Conservation (phyloP, 306 rosid species). For the Quillaja saponaria region DNA sequence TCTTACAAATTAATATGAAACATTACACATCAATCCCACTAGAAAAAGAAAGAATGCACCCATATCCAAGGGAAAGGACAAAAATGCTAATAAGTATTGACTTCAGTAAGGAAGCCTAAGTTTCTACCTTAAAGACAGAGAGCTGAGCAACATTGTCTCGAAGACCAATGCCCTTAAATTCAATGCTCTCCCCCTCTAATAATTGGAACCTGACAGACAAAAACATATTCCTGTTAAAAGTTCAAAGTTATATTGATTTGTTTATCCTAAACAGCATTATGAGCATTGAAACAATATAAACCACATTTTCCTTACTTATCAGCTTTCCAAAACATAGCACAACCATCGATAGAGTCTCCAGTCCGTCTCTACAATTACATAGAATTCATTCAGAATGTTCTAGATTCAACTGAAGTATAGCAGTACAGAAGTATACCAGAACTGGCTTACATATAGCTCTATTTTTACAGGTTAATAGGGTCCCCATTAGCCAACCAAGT, state of each 20-base stretch:
- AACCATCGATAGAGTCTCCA: constrained; percentile 71
- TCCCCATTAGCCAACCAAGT: constrained; percentile 16
- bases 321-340: constrained; percentile 87
- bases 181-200: constrained; percentile 64
- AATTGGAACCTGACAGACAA: constrained; percentile 54
- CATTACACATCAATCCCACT: too few relatives aligned
- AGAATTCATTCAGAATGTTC: constrained; percentile 14
- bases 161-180: constrained; percentile 72
- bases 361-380: constrained; percentile 74
- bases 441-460: too few relatives aligned
- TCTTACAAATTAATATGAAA: too few relatives aligned
- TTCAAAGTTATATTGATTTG: constrained; percentile 22
- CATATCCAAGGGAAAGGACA: too few relatives aligned
- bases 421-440: too few relatives aligned
- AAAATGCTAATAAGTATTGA: too few relatives aligned
- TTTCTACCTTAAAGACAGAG: constrained; percentile 72
- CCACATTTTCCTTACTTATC: constrained; percentile 49
- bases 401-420: too few relatives aligned
- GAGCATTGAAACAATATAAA: constrained; percentile 11
- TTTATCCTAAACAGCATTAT: constrained; percentile 19
- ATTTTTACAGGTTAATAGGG: constrained; percentile 36
- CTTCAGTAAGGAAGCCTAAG: too few relatives aligned
- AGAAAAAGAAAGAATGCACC: too few relatives aligned
- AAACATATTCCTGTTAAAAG: constrained; percentile 4
- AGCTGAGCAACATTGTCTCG: constrained; percentile 92